Conservation (phyloP, 2,329 filamentous ascomycete genomes). For the Monascus ruber region DNA sequence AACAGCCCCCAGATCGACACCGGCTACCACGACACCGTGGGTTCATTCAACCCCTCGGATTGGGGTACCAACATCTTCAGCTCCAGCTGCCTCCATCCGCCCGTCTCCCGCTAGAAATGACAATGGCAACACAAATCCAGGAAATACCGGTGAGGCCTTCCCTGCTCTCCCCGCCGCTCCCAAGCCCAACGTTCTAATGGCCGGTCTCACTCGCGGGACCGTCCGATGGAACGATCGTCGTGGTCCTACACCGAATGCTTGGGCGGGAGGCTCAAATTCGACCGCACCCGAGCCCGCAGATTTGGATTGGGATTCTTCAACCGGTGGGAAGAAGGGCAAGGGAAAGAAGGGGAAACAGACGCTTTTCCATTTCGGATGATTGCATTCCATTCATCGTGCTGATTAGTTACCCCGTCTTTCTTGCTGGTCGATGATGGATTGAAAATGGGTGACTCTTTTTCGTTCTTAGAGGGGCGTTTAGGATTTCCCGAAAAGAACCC, state of each 20-base stretch:
- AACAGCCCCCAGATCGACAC: constrained; percentile 8
- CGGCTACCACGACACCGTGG: constrained; percentile 13
- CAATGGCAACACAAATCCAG: constrained; percentile 1
- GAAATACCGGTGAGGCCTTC: constrained; percentile 51
- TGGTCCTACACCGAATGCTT: constrained; percentile 24
- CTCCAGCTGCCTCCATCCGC: constrained; percentile 10
- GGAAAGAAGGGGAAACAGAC: constrained; percentile 32
- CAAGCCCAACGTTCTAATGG: constrained; percentile 50
- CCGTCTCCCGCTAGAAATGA: constrained; percentile 6
- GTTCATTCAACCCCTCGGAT: constrained; percentile 11
- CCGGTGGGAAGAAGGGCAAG: constrained; percentile 25
- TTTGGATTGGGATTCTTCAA: constrained; percentile 8
- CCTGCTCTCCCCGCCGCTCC: constrained; percentile 70
- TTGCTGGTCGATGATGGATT: no score
- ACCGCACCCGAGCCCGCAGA: constrained; percentile 11
- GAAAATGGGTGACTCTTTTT: no score
- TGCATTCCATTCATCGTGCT: background rate
- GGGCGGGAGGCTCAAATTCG: constrained; percentile 19
- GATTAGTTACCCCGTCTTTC: no score
- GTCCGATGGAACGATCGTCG: constrained; percentile 35
- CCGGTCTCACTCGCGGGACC: constrained; percentile 36
- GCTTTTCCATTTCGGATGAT: constrained; percentile 28
- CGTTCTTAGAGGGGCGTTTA: no score
- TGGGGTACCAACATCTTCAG: constrained; percentile 15
- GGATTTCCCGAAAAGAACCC: no score